These are phyloP conservation scores for Suhomyces prunicola DNA, from an alignment of 805 yeast species.

Conservation along the genomic window DNA sequence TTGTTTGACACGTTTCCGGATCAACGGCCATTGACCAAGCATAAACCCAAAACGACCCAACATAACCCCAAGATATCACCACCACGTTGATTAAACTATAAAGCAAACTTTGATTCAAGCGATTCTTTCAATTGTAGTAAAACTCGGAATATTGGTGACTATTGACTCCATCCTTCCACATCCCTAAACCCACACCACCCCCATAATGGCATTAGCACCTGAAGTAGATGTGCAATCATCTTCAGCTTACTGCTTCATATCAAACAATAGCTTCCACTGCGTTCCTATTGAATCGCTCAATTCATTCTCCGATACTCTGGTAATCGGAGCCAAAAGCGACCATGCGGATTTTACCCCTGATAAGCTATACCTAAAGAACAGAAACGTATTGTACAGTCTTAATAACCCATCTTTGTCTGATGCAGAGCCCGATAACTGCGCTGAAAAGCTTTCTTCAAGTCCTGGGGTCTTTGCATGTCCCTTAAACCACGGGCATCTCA, in stretches of 20 bases:
- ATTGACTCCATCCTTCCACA: not conserved
- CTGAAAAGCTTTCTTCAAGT: not conserved
- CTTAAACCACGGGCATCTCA: not conserved
- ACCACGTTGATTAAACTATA: not conserved
- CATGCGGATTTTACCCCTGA: conserved; percentile 14
- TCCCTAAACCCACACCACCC: not conserved
- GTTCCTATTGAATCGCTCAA: conserved; percentile 20
- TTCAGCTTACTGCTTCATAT: conserved; percentile 24
- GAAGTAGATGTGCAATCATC: conserved; percentile 6
- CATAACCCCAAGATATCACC: not conserved
- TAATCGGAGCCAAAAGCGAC: conserved; percentile 3
- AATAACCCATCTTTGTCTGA: conserved; percentile 27
- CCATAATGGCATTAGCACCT: not conserved
- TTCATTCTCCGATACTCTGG: conserved; percentile 3
- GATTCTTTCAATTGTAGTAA: not conserved
- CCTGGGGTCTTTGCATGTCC: not conserved
- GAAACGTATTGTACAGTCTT: conserved; percentile 22
- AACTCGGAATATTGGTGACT: not conserved
- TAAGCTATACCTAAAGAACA: conserved; percentile 14
- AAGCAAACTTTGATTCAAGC: not conserved
- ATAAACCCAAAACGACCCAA: not conserved
- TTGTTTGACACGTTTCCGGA: not conserved
- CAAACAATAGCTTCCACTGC: conserved; percentile 25
- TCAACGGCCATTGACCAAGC: not conserved
- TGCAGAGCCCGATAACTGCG: conserved; percentile 5